Evolutionary conservation across 2,329 filamentous ascomycete genomes (phyloP).

Genomic region (Arthrobotrys megalospora): DNA sequence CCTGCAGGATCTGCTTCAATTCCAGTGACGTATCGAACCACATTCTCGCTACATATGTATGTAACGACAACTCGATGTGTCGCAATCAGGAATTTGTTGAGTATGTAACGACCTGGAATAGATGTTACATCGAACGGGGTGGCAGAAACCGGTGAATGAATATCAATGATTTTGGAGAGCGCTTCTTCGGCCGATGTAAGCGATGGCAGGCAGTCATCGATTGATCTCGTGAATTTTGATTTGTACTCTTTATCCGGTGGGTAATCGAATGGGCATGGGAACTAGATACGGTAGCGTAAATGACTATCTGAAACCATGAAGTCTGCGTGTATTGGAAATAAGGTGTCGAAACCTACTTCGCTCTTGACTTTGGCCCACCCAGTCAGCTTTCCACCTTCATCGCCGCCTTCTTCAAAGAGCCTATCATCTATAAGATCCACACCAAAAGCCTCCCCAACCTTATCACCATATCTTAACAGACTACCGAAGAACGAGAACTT

Average conservation of each 20-base stretch:
- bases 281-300: not conserved
- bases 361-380: constrained; percentile 46
- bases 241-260: constrained; percentile 42
- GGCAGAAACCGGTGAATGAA: constrained; percentile 8
- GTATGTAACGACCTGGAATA: constrained; percentile 21
- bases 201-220: constrained; percentile 45
- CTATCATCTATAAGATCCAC: constrained; percentile 38
- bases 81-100: constrained; percentile 45
- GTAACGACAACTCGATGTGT: constrained; percentile 37
- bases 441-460: constrained; percentile 30
- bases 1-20: constrained; percentile 10
- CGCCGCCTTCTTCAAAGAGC: constrained; percentile 1
- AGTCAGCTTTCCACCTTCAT: constrained; percentile 6
- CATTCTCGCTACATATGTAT: constrained; percentile 56
- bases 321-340: not conserved
- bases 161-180: constrained; percentile 29
- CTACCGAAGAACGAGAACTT: constrained; percentile 36
- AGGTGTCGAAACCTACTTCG: constrained; percentile 22
- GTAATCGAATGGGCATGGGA: constrained; percentile 47
- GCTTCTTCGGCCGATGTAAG: constrained; percentile 22
- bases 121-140: constrained; percentile 15
- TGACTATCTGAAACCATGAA: not conserved
- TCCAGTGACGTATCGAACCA: constrained; percentile 40
- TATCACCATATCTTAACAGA: constrained; percentile 16
- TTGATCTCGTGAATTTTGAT: constrained; percentile 35